Conservation (phyloP, 2,329 filamentous ascomycete species). For the Claviceps spartinae region DNA sequence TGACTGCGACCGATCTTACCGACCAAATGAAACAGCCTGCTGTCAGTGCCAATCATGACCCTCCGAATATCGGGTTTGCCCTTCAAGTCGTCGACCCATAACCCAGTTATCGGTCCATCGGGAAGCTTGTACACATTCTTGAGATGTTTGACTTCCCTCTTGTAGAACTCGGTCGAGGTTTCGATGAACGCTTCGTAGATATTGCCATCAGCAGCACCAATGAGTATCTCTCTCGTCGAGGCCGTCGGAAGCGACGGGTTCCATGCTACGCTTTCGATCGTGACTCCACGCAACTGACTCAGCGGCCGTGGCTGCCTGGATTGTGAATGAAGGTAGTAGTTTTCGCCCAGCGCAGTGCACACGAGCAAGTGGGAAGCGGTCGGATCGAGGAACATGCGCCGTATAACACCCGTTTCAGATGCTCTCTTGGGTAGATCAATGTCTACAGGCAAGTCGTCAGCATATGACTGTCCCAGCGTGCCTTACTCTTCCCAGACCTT, state of each 20-base stretch:
- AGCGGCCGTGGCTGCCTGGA: slow-evolving; percentile 76
- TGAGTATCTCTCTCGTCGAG: slow-evolving; percentile 83
- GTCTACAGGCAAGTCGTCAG: slow-evolving; percentile 39
- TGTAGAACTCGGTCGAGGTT: slow-evolving; percentile 86
- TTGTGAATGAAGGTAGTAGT: slow-evolving; percentile 95
- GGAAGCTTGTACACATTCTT: slow-evolving; percentile 70
- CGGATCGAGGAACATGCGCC: slow-evolving; percentile 92
- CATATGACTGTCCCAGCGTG: neutral
- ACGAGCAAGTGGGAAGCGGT: slow-evolving; percentile 90
- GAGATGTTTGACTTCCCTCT: slow-evolving; percentile 85
- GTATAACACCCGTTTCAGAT: slow-evolving; percentile 81
- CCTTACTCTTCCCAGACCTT: neutral
- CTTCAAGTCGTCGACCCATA: slow-evolving; percentile 67
- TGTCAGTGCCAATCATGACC: slow-evolving; percentile 68
- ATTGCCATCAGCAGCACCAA: slow-evolving; percentile 86
- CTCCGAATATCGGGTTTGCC: slow-evolving; percentile 59
- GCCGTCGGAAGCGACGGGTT: slow-evolving; percentile 86
- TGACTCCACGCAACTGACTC: slow-evolving; percentile 69
- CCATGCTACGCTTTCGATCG: slow-evolving; percentile 86
- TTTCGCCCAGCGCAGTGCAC: slow-evolving; percentile 82
- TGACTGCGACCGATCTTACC: slow-evolving; percentile 63
- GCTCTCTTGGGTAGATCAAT: slow-evolving; percentile 93
- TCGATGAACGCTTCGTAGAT: slow-evolving; percentile 94
- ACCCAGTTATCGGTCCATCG: slow-evolving; percentile 70
- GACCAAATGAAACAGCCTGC: slow-evolving; percentile 64